Conservation (phyloP, 805 yeast species). For the Kazachstania taianensis region DNA sequence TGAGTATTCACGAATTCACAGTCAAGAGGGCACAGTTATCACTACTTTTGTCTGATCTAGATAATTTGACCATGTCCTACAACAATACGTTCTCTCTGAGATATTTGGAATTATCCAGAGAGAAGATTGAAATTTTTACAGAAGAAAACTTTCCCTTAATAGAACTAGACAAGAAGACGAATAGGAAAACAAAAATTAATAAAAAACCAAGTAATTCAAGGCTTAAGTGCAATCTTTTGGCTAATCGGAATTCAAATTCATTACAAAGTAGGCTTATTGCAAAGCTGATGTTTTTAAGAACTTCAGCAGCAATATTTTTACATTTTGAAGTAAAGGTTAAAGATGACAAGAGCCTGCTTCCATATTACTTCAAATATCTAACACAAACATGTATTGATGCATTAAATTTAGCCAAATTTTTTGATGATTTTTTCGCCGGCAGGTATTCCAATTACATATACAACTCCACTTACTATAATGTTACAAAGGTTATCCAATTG, state of each 20-base stretch:
- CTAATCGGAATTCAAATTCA: conserved; percentile 12
- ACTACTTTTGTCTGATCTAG: conserved; percentile 19
- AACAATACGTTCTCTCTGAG: conserved; percentile 14
- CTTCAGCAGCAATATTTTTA: conserved; percentile 21
- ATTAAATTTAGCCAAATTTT: conserved; percentile 13
- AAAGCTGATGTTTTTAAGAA: conserved; percentile 19
- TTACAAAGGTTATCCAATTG: conserved; percentile 21
- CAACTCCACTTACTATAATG: conserved; percentile 17
- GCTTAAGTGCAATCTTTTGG: conserved; percentile 2
- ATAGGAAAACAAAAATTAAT: background rate
- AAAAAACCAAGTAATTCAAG: background rate
- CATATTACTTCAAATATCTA: conserved; percentile 19
- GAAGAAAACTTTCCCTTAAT: conserved; percentile 14
- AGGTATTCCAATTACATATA: conserved; percentile 12
- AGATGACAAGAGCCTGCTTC: conserved; percentile 9
- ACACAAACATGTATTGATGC: conserved; percentile 13
- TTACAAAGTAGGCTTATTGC: conserved; percentile 21
- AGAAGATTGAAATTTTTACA: conserved; percentile 15
- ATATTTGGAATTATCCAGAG: conserved; percentile 14
- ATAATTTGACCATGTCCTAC: conserved; percentile 19
- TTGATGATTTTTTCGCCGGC: conserved; percentile 19
- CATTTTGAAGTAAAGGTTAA: conserved; percentile 19
- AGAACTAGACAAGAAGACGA: conserved; percentile 4
- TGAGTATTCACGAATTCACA: conserved; percentile 16
- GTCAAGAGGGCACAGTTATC: conserved; percentile 21